Conservation (phyloP, 2,329 filamentous ascomycete genomes). For the Diaporthe helianthi region DNA sequence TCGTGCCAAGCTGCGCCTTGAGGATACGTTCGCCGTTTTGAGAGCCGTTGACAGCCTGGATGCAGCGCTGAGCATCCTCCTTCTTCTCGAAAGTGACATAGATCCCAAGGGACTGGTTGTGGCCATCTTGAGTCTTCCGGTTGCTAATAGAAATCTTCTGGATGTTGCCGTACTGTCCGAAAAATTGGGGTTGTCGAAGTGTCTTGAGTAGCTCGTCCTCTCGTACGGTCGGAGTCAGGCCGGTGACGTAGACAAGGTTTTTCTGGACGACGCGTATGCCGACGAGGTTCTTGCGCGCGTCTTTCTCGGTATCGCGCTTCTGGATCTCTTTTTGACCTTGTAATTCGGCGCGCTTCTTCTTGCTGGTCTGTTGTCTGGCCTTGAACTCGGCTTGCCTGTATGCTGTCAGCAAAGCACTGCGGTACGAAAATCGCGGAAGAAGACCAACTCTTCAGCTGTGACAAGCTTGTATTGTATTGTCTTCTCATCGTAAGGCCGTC, state of each 20-base stretch:
- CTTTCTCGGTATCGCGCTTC: constrained; percentile 93
- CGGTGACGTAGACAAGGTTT: constrained; percentile 97
- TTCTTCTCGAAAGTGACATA: constrained; percentile 98
- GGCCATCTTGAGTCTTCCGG: constrained; percentile 76
- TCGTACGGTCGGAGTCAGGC: constrained; percentile 86
- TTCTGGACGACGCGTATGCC: constrained; percentile 97
- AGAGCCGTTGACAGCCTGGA: constrained; percentile 89
- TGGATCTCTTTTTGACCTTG: constrained; percentile 92
- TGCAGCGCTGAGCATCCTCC: constrained; percentile 88
- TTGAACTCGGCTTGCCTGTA: constrained; percentile 75
- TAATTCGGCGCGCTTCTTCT: constrained; percentile 86
- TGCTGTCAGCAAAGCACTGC: constrained; percentile 40
- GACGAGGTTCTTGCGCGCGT: constrained; percentile 94
- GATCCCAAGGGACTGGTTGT: constrained; percentile 90
- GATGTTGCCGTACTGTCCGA: constrained; percentile 97
- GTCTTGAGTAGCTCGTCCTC: constrained; percentile 94
- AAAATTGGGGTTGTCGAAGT: constrained; percentile 88
- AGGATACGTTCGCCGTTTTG: constrained; percentile 87
- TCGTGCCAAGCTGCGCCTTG: constrained; percentile 83
- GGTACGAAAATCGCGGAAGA: not conserved
- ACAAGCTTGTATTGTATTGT: constrained; percentile 97
- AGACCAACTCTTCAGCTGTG: constrained; percentile 87
- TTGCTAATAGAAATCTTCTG: constrained; percentile 99
- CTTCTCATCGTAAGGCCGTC: constrained; percentile 93
- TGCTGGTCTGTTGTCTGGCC: constrained; percentile 83